Evolutionary conservation across 2,329 filamentous ascomycete species (phyloP).

Genomic region (Dothideomycetes sp.): DNA sequence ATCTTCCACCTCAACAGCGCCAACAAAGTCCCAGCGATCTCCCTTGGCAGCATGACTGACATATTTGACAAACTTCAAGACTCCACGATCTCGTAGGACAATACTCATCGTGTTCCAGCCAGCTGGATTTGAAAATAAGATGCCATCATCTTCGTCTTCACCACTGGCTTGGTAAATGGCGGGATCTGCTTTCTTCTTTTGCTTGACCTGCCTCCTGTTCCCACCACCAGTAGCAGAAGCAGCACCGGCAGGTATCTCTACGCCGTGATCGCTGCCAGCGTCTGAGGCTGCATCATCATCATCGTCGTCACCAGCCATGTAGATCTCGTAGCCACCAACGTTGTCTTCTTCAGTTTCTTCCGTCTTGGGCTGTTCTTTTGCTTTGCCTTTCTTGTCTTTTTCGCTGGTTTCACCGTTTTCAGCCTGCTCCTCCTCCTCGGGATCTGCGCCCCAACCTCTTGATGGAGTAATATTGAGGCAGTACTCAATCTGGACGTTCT

Average conservation of each 20-base stretch:
- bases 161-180: constrained; percentile 72
- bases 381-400: constrained; percentile 15
- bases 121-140: constrained; percentile 57
- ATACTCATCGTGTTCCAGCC: constrained; percentile 87
- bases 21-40: constrained; percentile 86
- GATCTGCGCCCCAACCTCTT: constrained; percentile 67
- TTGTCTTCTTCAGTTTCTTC: constrained; percentile 38
- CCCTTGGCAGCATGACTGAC: constrained; percentile 72
- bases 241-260: constrained; percentile 21
- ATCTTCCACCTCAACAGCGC: constrained; percentile 55
- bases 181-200: constrained; percentile 47
- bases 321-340: constrained; percentile 73
- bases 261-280: constrained; percentile 25
- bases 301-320: constrained; percentile 71
- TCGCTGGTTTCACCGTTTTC: constrained; percentile 18
- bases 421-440: constrained; percentile 18
- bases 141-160: constrained; percentile 62
- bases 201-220: constrained; percentile 27
- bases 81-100: constrained; percentile 76
- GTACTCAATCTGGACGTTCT: constrained; percentile 70
- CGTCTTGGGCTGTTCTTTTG: constrained; percentile 19
- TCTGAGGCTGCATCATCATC: constrained; percentile 51
- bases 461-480: constrained; percentile 81
- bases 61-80: constrained; percentile 92
- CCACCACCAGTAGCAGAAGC: constrained; percentile 34